These are phyloP conservation scores for Chlorella variabilis DNA, from an alignment of 163 green algal genomes.

Conservation along the genomic window DNA sequence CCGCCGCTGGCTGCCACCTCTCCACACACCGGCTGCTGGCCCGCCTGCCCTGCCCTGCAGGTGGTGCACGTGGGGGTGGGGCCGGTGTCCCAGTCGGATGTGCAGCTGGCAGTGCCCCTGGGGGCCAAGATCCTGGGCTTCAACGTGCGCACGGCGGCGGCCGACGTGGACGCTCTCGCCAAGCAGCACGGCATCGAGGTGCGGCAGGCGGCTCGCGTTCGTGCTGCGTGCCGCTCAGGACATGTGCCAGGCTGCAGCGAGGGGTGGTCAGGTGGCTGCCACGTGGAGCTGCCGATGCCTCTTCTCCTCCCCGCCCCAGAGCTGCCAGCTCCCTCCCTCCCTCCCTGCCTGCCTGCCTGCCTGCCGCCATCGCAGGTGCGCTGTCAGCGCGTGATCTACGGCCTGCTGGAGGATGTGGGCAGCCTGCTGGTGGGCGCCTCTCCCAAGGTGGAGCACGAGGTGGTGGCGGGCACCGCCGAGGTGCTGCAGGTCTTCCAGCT, in stretches of 20 bases:
- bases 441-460: slow-evolving; percentile 56
- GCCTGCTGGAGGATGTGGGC: slow-evolving; percentile 82
- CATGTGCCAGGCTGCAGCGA: no score
- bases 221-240: no score
- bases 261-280: no score
- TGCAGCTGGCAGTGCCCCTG: slow-evolving; percentile 78
- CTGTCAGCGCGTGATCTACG: slow-evolving; percentile 84
- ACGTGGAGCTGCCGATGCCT: background rate
- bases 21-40: background rate
- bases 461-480: slow-evolving; percentile 68
- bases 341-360: background rate
- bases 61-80: slow-evolving; percentile 83
- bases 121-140: slow-evolving; percentile 84
- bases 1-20: no score
- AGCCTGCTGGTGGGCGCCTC: slow-evolving; percentile 61
- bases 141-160: slow-evolving; percentile 61
- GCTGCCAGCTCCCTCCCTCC: background rate
- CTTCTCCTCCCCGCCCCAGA: background rate
- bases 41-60: slow-evolving; percentile 1
- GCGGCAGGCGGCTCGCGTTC: slow-evolving; percentile 11
- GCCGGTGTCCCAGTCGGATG: slow-evolving; percentile 79
- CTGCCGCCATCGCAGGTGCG: slow-evolving; percentile 7
- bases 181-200: slow-evolving; percentile 63
- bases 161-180: slow-evolving; percentile 57
- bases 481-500: slow-evolving; percentile 69